phyloP scores from a whole-genome alignment of 148 eudicot species.

The Silene latifolia region DNA sequence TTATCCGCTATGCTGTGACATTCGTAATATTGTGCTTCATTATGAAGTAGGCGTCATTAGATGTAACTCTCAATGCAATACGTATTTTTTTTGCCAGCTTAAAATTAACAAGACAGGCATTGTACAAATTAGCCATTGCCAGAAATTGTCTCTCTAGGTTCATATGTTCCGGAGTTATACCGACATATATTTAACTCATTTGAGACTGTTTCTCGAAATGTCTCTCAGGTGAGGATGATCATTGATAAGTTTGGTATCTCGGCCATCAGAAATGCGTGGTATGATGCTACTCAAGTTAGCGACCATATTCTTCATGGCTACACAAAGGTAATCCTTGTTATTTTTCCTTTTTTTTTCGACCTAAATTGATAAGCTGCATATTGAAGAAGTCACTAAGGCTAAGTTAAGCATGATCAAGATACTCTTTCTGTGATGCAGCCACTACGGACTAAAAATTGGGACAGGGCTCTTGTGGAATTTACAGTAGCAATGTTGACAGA shows the following conservation, averaged over 20 bases:
- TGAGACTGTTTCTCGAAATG: conserved; percentile 12
- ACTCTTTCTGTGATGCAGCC: conserved; percentile 49
- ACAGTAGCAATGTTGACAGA: conserved; percentile 66
- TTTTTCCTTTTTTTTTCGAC: too few species aligned
- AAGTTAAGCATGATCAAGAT: not conserved
- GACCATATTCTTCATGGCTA: conserved; percentile 70
- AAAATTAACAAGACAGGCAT: too few species aligned
- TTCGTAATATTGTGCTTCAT: conserved; percentile 44
- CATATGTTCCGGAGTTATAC: not conserved
- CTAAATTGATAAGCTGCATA: not conserved
- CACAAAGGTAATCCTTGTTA: conserved; percentile 52
- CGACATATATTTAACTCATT: not conserved
- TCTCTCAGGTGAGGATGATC: conserved; percentile 62
- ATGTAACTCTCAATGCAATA: not conserved
- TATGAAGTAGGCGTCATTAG: not conserved
- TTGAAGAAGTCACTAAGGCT: not conserved
- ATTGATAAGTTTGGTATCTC: conserved; percentile 79
- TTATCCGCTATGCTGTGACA: conserved; percentile 30
- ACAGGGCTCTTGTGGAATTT: conserved; percentile 72
- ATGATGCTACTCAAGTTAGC: conserved; percentile 64
- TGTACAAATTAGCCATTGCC: too few species aligned
- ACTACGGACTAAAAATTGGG: conserved; percentile 75
- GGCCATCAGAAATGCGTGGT: conserved; percentile 71
- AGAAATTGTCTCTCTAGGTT: not conserved
- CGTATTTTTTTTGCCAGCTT: too few species aligned